A percentile compares a stretch with the other conserved stretches of the same genome.
Evolutionary conservation across 116 monocot species (phyloP).

Genomic region (Posidonia oceanica): DNA sequence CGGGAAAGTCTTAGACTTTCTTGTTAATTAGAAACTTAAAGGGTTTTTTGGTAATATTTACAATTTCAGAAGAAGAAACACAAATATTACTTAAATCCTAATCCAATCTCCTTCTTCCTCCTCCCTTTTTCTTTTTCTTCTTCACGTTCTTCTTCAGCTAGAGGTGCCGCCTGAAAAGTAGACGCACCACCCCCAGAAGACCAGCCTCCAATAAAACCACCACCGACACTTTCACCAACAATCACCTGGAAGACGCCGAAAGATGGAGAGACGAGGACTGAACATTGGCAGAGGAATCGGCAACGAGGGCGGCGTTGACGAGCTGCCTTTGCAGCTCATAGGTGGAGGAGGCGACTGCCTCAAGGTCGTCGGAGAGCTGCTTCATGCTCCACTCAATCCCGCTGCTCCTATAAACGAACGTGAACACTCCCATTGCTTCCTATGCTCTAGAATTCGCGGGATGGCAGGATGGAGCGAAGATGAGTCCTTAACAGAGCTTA

Average conservation of each 20-base stretch:
- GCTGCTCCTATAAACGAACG: constrained; percentile 61
- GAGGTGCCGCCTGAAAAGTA: constrained; percentile 51
- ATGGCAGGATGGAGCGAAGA: background rate
- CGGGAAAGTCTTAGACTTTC: too few relatives aligned
- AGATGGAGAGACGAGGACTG: constrained; percentile 52
- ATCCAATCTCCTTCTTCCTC: constrained; percentile 44
- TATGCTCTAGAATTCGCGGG: background rate
- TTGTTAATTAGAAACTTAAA: too few relatives aligned
- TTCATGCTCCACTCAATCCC: constrained; percentile 56
- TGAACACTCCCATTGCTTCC: constrained; percentile 63
- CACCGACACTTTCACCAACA: constrained; percentile 50
- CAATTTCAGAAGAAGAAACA: too few relatives aligned
- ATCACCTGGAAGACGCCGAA: constrained; percentile 91
- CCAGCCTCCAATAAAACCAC: constrained; percentile 40
- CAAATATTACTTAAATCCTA: too few relatives aligned
- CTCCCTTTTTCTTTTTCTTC: constrained; percentile 10
- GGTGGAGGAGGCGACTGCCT: constrained; percentile 42
- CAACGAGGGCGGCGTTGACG: constrained; percentile 38
- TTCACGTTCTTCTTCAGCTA: constrained; percentile 70
- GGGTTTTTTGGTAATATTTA: too few relatives aligned
- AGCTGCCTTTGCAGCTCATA: constrained; percentile 68
- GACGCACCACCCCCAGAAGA: constrained; percentile 1
- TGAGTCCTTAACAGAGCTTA: background rate
- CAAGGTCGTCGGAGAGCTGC: constrained; percentile 65
- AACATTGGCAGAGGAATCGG: constrained; percentile 57